Base-by-base conservation (phyloP, 2,329 filamentous ascomycete species). In the Chrysoporthe puriensis region DNA sequence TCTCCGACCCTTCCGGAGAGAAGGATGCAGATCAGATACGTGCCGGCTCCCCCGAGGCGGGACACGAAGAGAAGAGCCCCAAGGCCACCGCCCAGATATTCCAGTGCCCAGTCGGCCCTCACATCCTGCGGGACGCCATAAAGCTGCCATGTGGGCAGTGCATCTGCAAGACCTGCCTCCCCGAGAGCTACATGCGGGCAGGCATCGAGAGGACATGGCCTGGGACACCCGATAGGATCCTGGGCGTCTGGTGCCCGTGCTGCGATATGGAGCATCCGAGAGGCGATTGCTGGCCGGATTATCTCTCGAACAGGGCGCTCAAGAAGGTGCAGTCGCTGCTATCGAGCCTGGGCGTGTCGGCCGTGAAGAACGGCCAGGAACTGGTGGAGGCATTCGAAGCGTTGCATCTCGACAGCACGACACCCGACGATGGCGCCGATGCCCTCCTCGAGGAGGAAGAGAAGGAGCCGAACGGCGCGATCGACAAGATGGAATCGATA, bases 71-170 rank as follows among this genome's bases (percentile, higher is more conserved):
- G 14, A 70, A 61, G 44, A 58, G 50, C 57, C 68, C 63, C 16
- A 44, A 62, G 36, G 62, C 66, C 21, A 70, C 62, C 65, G 84
- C 96, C 70, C 89, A 90, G 56, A 81, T 96, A 52, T 84, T 96
- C 64, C 93, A 96, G 79, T 97, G 94, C 76, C 85, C 85, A 13
- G 81, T 86, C 70, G 97, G 94, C 77, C 92, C 90, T 3, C 82
- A 81, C 56, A 90, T 91, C 1, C 81, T 96, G 42, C 83, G 80
- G 58, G 83, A 87, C 9, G 92, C 94, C 5, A 84, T 93, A 66
- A 91, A 91, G 0, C 81, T 97, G 4, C 93, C 94, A 5, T 97
- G 94, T 76, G 93, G 94, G 40, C 88, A 90, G 74, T 90, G 90
- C 13, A 78, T 97, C 13, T 97, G 94, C 79, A 88, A 86, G 73